phyloP scores from a whole-genome alignment of 148 eudicot species.

The Selenicereus undatus region DNA sequence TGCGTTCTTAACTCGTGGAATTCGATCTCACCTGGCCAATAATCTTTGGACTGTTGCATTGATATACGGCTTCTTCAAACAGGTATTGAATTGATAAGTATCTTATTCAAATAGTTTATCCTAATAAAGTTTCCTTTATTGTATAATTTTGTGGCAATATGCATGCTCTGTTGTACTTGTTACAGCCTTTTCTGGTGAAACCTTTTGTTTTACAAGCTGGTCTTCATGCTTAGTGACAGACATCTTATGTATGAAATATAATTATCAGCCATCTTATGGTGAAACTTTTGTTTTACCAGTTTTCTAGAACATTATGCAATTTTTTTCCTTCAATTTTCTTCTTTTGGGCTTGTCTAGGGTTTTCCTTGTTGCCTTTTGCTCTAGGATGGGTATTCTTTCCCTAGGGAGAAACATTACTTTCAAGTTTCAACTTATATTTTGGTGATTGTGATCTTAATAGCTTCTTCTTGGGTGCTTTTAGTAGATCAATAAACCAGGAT shows the following conservation, averaged over 20 bases:
- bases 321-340: neutral
- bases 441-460: neutral
- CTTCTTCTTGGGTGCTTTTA: neutral
- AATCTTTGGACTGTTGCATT: conserved; percentile 87
- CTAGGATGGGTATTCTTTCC: neutral
- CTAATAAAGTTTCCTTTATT: too few species aligned
- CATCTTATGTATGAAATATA: neutral
- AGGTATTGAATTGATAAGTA: conserved; percentile 40
- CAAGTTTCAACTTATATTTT: neutral
- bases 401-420: neutral
- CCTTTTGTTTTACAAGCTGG: neutral
- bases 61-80: conserved; percentile 86
- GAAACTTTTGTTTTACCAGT: neutral
- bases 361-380: neutral
- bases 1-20: conserved; percentile 70
- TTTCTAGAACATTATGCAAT: neutral
- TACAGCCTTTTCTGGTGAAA: neutral
- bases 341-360: neutral
- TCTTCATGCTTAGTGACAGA: neutral
- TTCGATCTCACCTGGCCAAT: conserved; percentile 65
- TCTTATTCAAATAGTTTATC: neutral
- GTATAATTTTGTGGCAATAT: too few species aligned
- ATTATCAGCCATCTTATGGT: neutral
- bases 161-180: too few species aligned
- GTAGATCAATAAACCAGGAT: neutral